These are phyloP conservation scores for Cercospora sojina DNA, from an alignment of 2,329 filamentous ascomycete species.

Conservation along the genomic window DNA sequence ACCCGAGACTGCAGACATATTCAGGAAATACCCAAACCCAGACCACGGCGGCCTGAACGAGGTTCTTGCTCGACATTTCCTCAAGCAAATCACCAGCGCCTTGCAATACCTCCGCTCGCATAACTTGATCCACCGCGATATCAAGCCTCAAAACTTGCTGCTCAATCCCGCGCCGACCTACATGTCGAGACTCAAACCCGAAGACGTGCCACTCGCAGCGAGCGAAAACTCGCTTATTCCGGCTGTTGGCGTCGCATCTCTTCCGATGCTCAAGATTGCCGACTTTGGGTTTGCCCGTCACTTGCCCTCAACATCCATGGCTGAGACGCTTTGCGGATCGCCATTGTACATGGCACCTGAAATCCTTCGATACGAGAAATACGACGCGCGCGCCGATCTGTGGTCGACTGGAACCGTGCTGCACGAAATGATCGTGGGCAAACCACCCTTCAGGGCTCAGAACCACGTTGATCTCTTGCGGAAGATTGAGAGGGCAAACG, in stretches of 20 bases:
- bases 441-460: conserved; percentile 83
- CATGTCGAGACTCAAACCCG: conserved; percentile 62
- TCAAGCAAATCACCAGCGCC: conserved; percentile 91
- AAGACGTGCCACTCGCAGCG: conserved; percentile 70
- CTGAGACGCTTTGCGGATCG: conserved; percentile 94
- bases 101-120: conserved; percentile 80
- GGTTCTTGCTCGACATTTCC: conserved; percentile 92
- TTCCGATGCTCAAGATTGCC: conserved; percentile 96
- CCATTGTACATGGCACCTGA: conserved; percentile 98
- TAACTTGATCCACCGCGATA: conserved; percentile 92
- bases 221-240: conserved; percentile 80
- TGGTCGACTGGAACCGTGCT: conserved; percentile 97
- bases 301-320: conserved; percentile 83
- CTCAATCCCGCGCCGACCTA: conserved; percentile 76
- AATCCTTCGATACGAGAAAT: conserved; percentile 94
- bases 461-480: conserved; percentile 93
- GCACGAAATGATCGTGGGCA: conserved; percentile 91
- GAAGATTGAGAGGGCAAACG: conserved; percentile 86
- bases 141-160: conserved; percentile 95
- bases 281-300: conserved; percentile 98
- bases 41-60: conserved; percentile 86
- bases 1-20: conserved; percentile 82
- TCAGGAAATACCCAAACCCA: conserved; percentile 85
- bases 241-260: conserved; percentile 72
- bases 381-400: conserved; percentile 92